These are phyloP conservation scores for Plasmopara halstedii DNA, from an alignment of 352 stramenopile species.

Conservation along the genomic window DNA sequence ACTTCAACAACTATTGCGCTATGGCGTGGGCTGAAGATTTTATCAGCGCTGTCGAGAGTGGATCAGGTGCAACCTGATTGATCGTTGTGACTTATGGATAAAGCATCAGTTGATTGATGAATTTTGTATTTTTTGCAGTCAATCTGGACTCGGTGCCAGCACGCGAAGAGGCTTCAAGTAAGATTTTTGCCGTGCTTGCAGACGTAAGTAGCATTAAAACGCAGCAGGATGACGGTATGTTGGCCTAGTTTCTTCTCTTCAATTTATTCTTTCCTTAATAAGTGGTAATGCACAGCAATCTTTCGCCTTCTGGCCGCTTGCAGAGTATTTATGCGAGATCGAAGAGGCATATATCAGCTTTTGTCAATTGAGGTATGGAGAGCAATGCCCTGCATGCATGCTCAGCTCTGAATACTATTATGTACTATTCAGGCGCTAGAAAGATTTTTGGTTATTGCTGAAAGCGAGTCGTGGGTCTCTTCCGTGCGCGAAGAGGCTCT, in stretches of 20 bases:
- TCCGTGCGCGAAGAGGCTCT: constrained; percentile 39
- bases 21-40: constrained; percentile 37
- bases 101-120: background rate
- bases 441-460: constrained; percentile 23
- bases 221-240: constrained; percentile 17
- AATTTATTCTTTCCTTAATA: background rate
- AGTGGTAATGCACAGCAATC: background rate
- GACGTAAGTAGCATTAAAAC: background rate
- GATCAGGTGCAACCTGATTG: constrained; percentile 9
- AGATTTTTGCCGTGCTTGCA: constrained; percentile 9
- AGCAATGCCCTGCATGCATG: background rate
- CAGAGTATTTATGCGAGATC: constrained; percentile 64
- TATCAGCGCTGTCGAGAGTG: constrained; percentile 17
- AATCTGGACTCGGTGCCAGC: constrained; percentile 8
- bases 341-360: constrained; percentile 46
- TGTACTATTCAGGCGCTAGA: constrained; percentile 23
- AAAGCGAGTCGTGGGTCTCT: constrained; percentile 5
- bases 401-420: background rate
- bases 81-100: background rate
- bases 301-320: constrained; percentile 29
- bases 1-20: constrained; percentile 18
- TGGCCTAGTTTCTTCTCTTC: background rate
- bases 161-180: constrained; percentile 13
- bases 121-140: constrained; percentile 1
- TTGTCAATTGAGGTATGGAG: constrained; percentile 32